Evolutionary conservation across 192 early-diverging fungal genomes (phyloP), one percentile per base, ranked within the genome.

Genomic region (Gigaspora rosea): DNA sequence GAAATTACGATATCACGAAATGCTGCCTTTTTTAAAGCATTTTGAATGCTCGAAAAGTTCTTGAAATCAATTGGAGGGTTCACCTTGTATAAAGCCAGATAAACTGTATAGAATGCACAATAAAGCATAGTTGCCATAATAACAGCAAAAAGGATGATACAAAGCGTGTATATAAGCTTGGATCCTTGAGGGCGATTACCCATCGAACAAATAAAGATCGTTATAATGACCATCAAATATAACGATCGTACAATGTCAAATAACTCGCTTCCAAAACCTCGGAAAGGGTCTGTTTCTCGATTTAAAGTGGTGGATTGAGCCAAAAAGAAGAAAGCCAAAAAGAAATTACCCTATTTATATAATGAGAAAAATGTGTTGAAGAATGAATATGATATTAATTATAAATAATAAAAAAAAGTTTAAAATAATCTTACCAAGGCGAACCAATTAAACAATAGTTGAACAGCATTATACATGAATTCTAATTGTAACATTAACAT

Each of bases 141-240:
- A 71, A 91, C 32, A 0, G 91, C 92, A 80, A 96, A 97, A 46
- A 96, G 71, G 13, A 91, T 73, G 27, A 95, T 92, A 62, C 85
- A 89, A 33, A 86, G 61, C 33, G 86, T 83, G 81, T 93, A 95
- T 62, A 95, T 88, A 51, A 82, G 80, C 77, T 90, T 92, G 11
- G 93, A 91, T 27, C 94, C 95, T 82, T 97, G 93, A 27, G 96
- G 96, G 11, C 95, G 90, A 84, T 97, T 97, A 72, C 96, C 96
- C 67, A 97, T 84, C 56, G 95, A 93, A 33, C 88, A 88, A 35
- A 97, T 92, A 80, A 97, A 92, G 68, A 92, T 90, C 54, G 88
- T 88, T 41, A 94, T 86, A 67, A 97, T 85, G 59, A 92, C 90
- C 67, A 92, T 82, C 35, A 95, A 78, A 79, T 97, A 97, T 46